Percentiles rank a stretch among this genome's conserved stretches.
phyloP scores from a whole-genome alignment of 2,329 filamentous ascomycete genomes.

The Aspergillus proliferans region DNA sequence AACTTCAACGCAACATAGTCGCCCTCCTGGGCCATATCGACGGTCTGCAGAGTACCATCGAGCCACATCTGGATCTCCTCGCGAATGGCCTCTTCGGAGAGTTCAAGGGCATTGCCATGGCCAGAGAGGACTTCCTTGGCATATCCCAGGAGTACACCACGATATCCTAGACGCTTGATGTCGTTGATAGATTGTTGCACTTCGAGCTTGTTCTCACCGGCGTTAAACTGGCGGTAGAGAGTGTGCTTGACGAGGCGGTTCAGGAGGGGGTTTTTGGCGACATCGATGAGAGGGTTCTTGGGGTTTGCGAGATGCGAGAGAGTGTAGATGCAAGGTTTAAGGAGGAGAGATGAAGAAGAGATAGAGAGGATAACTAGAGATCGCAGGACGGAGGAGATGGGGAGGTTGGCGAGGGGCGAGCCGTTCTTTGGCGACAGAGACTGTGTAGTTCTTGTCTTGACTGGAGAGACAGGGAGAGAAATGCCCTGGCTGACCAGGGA shows the following conservation, averaged over 20 bases:
- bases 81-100: constrained; percentile 25
- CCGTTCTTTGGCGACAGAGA: constrained; percentile 18
- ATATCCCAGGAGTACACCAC: constrained; percentile 50
- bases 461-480: no score
- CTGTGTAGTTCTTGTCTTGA: no score
- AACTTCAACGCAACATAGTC: constrained; percentile 50
- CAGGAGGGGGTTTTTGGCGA: constrained; percentile 44
- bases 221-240: constrained; percentile 54
- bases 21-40: constrained; percentile 47
- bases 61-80: constrained; percentile 42
- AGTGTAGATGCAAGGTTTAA: constrained; percentile 64
- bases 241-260: constrained; percentile 41
- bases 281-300: constrained; percentile 40
- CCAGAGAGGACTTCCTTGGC: constrained; percentile 51
- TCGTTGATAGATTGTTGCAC: constrained; percentile 41
- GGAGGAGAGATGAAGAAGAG: constrained; percentile 47
- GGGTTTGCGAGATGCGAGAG: constrained; percentile 54
- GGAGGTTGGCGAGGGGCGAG: constrained; percentile 31
- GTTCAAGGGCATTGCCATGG: constrained; percentile 23
- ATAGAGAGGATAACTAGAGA: constrained; percentile 33
- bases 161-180: constrained; percentile 46
- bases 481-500: constrained; percentile 16
- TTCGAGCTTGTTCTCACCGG: constrained; percentile 45
- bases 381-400: constrained; percentile 31
- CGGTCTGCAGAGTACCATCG: constrained; percentile 48